Evolutionary conservation across 345 rosid genomes (phyloP), one percentile per base, ranked within the genome.

Genomic region (Salix koriyanagi): DNA sequence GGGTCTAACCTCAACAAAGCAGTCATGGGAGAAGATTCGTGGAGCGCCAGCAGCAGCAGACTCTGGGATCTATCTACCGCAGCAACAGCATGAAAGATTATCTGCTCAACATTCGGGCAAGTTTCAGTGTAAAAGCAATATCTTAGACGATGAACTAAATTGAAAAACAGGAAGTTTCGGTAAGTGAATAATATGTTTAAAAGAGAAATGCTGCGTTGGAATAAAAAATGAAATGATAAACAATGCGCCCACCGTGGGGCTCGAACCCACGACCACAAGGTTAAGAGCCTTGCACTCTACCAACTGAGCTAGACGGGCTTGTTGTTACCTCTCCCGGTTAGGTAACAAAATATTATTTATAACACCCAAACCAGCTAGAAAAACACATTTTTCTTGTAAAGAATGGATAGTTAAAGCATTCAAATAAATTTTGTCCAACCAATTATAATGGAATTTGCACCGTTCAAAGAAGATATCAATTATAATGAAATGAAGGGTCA

Each of bases 191-290:
- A 10, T 41, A 10, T 41, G 44, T 41, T 0, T 10, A 10, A 2
- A 41, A 41, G 44, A 0, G 9, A 41, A 41, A 10, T 10, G 44
- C 44, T 0, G 13, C 4, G 2, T 41, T 10, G 9, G 3, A 41
- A 0, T 41, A 0, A 0, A 10, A 10, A 41, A 10, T 0, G 25
- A 25, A 25, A 25, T 25, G 25, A 25, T 25, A 25, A 25, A 25
- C 25, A 25, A 25, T 25, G 48, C 83, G 85, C 77, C 88, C 79
- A 85, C 83, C 86, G 83, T 82, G 82, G 87, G 84, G 79, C 77
- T 85, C 82, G 84, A 85, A 85, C 83, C 85, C 87, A 84, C 83
- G 86, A 87, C 92, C 87, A 84, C 86, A 84, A 83, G 81, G 26
- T 26, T 26, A n/a, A n/a, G n/a, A n/a, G n/a, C n/a, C n/a, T n/a